These are phyloP conservation scores for Symmetrospora coprosmae DNA, from an alignment of 768 basidiomycete species.

Conservation along the genomic window DNA sequence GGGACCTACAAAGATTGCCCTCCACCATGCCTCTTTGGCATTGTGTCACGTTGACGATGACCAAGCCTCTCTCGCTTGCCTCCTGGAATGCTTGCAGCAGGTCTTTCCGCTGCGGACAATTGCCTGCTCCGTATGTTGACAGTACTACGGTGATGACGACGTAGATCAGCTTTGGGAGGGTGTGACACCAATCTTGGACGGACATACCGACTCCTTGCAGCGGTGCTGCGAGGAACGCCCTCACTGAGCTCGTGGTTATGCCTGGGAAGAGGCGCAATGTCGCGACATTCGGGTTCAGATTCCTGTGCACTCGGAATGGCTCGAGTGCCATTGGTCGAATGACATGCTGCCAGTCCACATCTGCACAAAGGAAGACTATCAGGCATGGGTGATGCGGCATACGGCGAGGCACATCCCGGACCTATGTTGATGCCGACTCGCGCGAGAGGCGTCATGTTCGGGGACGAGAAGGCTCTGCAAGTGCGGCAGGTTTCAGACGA, in stretches of 20 bases:
- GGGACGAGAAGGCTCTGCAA: constrained; percentile 50
- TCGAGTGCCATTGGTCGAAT: constrained; percentile 64
- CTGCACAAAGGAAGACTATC: background rate
- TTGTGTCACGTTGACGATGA: constrained; percentile 77
- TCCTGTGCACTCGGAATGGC: constrained; percentile 67
- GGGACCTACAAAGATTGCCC: constrained; percentile 63
- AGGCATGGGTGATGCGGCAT: rapidly evolving
- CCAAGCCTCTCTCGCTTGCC: constrained; percentile 66
- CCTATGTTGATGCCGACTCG: constrained; percentile 77
- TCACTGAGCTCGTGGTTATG: constrained; percentile 58
- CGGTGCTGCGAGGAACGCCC: constrained; percentile 59
- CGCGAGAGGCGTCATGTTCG: constrained; percentile 22
- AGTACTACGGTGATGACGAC: constrained; percentile 52
- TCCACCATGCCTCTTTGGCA: constrained; percentile 76
- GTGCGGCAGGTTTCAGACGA: no score
- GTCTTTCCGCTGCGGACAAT: constrained; percentile 69
- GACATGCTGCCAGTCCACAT: constrained; percentile 74
- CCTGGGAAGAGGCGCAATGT: constrained; percentile 76
- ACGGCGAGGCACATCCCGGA: background rate
- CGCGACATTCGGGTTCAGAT: constrained; percentile 73
- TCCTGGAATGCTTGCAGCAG: constrained; percentile 61
- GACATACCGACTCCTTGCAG: constrained; percentile 34
- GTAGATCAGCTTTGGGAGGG: background rate
- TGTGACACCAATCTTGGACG: background rate
- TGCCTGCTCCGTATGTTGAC: constrained; percentile 84